phyloP scores from a whole-genome alignment of 148 eudicot species.

The Rhododendron vialii region DNA sequence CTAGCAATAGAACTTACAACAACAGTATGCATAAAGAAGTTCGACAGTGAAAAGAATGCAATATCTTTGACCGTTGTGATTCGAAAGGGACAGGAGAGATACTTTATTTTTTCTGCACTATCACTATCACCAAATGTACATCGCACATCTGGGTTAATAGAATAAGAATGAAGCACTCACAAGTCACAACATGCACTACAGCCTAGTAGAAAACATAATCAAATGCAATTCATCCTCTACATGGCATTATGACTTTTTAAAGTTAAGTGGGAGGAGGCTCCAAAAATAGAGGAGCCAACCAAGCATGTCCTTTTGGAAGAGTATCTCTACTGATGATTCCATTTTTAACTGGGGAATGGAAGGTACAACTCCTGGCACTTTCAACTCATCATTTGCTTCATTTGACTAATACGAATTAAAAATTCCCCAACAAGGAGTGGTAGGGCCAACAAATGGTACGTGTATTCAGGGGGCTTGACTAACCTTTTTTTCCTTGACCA shows the following conservation, averaged over 20 bases:
- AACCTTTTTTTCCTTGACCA: neutral
- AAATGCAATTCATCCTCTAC: conserved; percentile 8
- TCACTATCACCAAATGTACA: conserved; percentile 16
- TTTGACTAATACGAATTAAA: conserved; percentile 12
- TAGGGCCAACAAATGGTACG: conserved; percentile 19
- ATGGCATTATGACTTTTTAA: conserved; percentile 11
- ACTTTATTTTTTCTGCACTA: neutral
- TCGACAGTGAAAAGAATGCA: neutral
- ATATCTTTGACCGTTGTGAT: conserved; percentile 14
- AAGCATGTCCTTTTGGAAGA: conserved; percentile 20
- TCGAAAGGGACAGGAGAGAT: conserved; percentile 23
- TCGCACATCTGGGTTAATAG: conserved; percentile 8
- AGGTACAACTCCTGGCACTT: neutral
- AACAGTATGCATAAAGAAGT: neutral
- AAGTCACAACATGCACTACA: conserved; percentile 16
- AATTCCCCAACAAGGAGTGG: conserved; percentile 10
- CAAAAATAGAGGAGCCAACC: conserved; percentile 33
- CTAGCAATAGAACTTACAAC: neutral
- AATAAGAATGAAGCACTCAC: conserved; percentile 14
- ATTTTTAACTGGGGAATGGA: neutral
- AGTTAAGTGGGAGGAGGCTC: conserved; percentile 11
- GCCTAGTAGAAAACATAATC: conserved; percentile 29
- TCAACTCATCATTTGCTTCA: conserved; percentile 16
- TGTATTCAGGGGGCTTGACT: conserved; percentile 16
- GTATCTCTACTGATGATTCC: conserved; percentile 5